Conservation (phyloP, 2,329 filamentous ascomycete species). For the Herpotrichia juniperi region DNA sequence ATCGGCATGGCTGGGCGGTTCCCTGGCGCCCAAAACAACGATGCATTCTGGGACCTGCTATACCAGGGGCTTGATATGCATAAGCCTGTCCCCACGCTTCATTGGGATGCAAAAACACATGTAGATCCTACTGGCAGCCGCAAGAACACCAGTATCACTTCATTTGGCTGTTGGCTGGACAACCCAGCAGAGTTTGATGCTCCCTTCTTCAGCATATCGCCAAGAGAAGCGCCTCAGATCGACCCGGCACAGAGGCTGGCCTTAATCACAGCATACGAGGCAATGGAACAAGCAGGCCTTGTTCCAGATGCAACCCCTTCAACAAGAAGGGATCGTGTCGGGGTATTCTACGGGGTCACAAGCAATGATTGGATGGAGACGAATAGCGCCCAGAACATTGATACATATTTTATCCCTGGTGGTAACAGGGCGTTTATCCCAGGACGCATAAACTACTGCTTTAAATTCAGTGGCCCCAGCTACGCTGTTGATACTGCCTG, state of each 20-base stretch:
- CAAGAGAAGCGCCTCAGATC: conserved; percentile 32
- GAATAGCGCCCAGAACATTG: conserved; percentile 44
- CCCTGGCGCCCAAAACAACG: conserved; percentile 21
- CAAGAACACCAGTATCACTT: conserved; percentile 21
- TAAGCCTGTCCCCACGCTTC: background rate
- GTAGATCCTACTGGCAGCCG: conserved; percentile 23
- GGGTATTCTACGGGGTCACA: conserved; percentile 38
- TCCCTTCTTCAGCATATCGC: conserved; percentile 38
- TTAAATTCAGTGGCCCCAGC: conserved; percentile 27
- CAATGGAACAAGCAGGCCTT: conserved; percentile 31
- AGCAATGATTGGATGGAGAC: conserved; percentile 37
- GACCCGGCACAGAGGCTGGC: conserved; percentile 34
- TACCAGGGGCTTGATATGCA: conserved; percentile 39
- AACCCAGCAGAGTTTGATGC: conserved; percentile 32
- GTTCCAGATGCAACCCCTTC: conserved; percentile 35
- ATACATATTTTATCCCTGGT: conserved; percentile 63
- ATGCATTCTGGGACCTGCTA: conserved; percentile 43
- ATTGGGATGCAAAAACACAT: conserved; percentile 15
- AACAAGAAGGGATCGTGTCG: conserved; percentile 33
- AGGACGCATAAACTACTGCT: conserved; percentile 53
- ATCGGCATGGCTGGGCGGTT: conserved; percentile 30
- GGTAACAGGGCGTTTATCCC: conserved; percentile 58
- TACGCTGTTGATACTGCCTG: conserved; percentile 25
- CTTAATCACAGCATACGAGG: conserved; percentile 34
- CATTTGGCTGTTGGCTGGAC: conserved; percentile 33